Conservation (phyloP, 2,329 filamentous ascomycete species). For the Tolypocladium sp. region DNA sequence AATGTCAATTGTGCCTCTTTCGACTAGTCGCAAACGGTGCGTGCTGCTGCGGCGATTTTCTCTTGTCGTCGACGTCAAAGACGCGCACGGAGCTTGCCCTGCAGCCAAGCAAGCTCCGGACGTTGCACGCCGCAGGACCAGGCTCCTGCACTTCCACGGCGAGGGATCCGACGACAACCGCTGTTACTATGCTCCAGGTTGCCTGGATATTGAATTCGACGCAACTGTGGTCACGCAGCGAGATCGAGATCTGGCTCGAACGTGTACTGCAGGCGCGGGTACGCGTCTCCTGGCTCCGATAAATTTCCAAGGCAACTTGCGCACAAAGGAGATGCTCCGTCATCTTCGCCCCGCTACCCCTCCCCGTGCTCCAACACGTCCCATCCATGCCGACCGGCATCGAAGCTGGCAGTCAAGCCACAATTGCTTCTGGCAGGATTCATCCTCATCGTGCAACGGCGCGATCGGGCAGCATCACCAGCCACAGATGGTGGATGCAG, state of each 20-base stretch:
- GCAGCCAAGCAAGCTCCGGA: neutral
- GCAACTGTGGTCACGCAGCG: neutral
- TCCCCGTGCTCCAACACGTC: neutral
- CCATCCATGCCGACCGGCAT: neutral
- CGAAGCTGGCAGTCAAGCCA: neutral
- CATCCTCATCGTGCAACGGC: neutral
- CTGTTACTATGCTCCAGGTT: too few relatives aligned
- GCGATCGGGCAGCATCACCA: neutral
- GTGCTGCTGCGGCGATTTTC: neutral
- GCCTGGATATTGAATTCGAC: too few relatives aligned
- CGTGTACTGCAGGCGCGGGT: neutral
- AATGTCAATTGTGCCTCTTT: neutral
- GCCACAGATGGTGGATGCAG: neutral
- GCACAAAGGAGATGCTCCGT: neutral
- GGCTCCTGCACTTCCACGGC: too few relatives aligned
- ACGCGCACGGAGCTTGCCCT: neutral
- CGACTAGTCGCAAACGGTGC: neutral
- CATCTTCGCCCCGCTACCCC: neutral
- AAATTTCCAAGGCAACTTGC: neutral
- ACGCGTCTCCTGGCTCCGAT: neutral
- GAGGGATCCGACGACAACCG: neutral
- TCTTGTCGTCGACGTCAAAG: neutral
- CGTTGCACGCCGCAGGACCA: too few relatives aligned
- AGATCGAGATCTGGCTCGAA: neutral
- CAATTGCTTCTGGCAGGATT: neutral